Percentiles rank a stretch among this genome's conserved stretches.
Conservation (phyloP, 2,329 filamentous ascomycete species). For the Stemphylium lycopersici region DNA sequence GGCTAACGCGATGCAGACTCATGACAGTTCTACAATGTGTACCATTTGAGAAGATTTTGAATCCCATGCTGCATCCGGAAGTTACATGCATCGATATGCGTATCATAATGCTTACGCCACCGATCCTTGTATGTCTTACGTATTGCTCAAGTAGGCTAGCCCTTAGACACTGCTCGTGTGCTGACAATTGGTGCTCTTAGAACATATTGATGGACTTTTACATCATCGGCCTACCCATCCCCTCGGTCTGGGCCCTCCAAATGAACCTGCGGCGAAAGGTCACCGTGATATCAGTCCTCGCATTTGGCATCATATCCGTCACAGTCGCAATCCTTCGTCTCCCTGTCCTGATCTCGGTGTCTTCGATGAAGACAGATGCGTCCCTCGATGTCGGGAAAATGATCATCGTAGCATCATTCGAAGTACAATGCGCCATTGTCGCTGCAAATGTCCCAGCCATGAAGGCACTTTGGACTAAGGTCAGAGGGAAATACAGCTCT, state of each 20-base stretch:
- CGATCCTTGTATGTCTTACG: background rate
- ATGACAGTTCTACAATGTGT: background rate
- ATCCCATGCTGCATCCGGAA: background rate
- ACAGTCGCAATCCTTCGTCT: constrained; percentile 3
- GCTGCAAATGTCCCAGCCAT: background rate
- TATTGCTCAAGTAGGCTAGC: background rate
- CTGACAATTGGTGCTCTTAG: background rate
- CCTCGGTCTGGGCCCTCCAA: background rate
- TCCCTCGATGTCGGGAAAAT: background rate
- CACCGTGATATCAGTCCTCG: background rate
- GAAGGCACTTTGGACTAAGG: background rate
- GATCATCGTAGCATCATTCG: background rate
- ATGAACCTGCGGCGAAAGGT: background rate
- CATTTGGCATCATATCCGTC: background rate
- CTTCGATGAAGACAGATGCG: background rate
- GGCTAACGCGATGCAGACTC: background rate
- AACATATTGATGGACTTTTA: constrained; percentile 5
- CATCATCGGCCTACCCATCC: background rate
- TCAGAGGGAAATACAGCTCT: background rate
- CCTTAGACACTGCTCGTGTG: background rate
- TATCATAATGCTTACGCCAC: background rate
- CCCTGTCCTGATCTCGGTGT: background rate
- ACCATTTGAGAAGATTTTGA: constrained; percentile 1
- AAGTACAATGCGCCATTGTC: constrained; percentile 2
- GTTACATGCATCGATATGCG: background rate